Base-by-base conservation (phyloP, 257 asterid genomes). In the Prunella vulgaris region DNA sequence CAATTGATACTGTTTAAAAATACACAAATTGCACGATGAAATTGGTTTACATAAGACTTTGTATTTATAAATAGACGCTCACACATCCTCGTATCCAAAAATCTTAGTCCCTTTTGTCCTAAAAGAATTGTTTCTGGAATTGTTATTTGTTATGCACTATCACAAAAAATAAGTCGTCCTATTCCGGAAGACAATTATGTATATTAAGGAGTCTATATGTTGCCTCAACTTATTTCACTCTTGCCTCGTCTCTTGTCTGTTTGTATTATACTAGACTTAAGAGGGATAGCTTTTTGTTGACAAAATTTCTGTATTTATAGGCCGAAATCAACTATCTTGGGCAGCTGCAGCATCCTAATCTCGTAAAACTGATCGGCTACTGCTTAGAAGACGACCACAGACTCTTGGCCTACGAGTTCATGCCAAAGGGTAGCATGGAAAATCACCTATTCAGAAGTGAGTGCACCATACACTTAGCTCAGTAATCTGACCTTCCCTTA, bases 351-450 rank as follows among this genome's bases (percentile, higher is more conserved):
- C 93, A 88, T 83, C 87, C 86, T 8, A 88, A 88, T 86, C 90
- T 88, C 32, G 95, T 88, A 7, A 88, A 83, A 71, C 68, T 88
- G 82, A 78, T 88, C 3, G 93, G 95, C 69, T 88, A 84, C 79
- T 88, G 95, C 80, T 81, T 78, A 64, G 95, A 86, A 70, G 87
- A 84, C 56, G 85, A 82, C 27, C 88, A 86, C 24, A 82, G 93
- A 46, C 95, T 88, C 60, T 76, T 88, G 77, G 89, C 79, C 6
- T 88, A 88, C 14, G 93, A 88, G 83, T 88, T 82, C 80, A 86
- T 88, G 95, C 81, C 88, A 1, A 86, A 79, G 84, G 95, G 95
- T 33, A 86, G 90, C 84, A 69, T 84, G 87, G 93, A 86, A 80
- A 86, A 88, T 74, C 95, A 84, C 71, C 78, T 88, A 56, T 88